Evolutionary conservation across 2,329 filamentous ascomycete species (phyloP).

Genomic region (Exophiala oligosperma): DNA sequence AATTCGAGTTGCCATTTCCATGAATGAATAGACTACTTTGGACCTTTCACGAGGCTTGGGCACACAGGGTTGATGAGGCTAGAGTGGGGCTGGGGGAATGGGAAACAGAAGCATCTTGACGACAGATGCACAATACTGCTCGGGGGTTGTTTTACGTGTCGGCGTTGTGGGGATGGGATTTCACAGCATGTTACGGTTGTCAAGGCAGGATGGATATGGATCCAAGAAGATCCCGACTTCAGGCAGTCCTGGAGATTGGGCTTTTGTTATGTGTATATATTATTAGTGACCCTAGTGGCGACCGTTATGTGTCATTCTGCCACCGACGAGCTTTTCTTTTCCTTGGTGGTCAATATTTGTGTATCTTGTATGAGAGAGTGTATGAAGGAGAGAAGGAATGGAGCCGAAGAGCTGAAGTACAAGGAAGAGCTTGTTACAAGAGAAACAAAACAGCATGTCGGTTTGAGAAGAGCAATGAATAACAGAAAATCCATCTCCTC

Average conservation of each 20-base stretch:
- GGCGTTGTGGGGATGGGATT: conserved; percentile 6
- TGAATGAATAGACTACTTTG: conserved; percentile 20
- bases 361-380: not conserved
- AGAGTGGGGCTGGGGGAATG: conserved; percentile 8
- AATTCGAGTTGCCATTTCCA: conserved; percentile 3
- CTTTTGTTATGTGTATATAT: conserved; percentile 8
- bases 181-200: not conserved
- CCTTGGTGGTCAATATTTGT: not conserved
- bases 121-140: conserved; percentile 5
- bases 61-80: conserved; percentile 21
- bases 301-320: not conserved
- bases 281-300: conserved; percentile 1
- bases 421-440: not conserved
- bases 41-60: conserved; percentile 23
- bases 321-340: not conserved
- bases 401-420: not conserved
- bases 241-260: not conserved
- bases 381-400: not conserved
- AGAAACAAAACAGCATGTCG: no score
- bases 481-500: no score
- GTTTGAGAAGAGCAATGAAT: no score
- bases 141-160: not conserved
- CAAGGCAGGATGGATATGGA: not conserved
- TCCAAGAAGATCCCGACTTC: not conserved
- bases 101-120: not conserved